Percentiles rank a stretch among this genome's conserved stretches.
phyloP scores from a whole-genome alignment of 192 early-diverging fungal genomes.

The Podila minutissima region DNA sequence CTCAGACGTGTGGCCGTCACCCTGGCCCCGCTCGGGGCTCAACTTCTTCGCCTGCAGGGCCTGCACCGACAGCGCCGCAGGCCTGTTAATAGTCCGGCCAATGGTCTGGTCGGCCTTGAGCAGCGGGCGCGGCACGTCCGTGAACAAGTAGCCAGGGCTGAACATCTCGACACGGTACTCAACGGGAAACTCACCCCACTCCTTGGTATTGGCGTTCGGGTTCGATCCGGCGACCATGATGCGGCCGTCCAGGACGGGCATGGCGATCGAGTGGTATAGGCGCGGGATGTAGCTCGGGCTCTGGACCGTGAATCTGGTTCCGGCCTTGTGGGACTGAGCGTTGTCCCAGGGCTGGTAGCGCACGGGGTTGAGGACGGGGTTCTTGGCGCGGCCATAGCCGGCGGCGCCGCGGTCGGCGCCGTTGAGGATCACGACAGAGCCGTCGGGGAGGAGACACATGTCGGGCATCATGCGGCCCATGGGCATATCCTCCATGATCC shows the following conservation, averaged over 20 bases:
- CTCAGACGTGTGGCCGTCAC: conserved; percentile 18
- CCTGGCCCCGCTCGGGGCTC: conserved; percentile 21
- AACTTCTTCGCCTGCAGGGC: conserved; percentile 15
- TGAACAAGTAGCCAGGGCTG: conserved; percentile 63
- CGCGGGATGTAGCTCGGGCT: conserved; percentile 62
- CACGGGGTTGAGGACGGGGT: conserved; percentile 59
- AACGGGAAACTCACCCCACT: conserved; percentile 50
- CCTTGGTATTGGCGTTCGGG: conserved; percentile 36
- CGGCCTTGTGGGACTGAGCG: conserved; percentile 12
- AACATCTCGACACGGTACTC: conserved; percentile 69
- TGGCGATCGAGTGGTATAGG: conserved; percentile 69
- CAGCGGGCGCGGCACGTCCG: conserved; percentile 39
- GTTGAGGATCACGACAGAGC: conserved; percentile 67
- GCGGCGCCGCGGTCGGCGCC: conserved; percentile 64
- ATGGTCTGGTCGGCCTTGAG: conserved; percentile 35
- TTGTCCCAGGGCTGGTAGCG: conserved; percentile 60
- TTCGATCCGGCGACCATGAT: conserved; percentile 55
- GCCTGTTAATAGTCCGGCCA: conserved; percentile 8
- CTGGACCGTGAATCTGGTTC: conserved; percentile 21
- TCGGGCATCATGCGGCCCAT: conserved; percentile 63
- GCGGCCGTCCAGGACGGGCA: conserved; percentile 55
- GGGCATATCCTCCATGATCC: conserved; percentile 57
- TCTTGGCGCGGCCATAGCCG: conserved; percentile 56
- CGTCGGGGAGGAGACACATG: conserved; percentile 57
- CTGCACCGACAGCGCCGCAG: conserved; percentile 23